Percentiles rank a stretch among this genome's conserved stretches.
These are phyloP conservation scores for Suhomyces faveliae DNA, from an alignment of 805 yeast genomes.

Conservation along the genomic window DNA sequence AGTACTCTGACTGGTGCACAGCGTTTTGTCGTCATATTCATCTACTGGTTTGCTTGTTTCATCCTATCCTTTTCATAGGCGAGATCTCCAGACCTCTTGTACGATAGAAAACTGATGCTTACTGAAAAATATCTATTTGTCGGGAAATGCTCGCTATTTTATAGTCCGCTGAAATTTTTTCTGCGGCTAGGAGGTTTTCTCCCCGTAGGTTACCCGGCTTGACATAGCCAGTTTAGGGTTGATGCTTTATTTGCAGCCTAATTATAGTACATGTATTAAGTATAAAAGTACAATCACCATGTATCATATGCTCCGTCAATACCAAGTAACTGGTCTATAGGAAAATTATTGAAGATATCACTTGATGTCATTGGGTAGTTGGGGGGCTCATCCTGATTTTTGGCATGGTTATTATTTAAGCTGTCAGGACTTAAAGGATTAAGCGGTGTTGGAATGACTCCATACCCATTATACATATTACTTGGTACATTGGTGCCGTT, in stretches of 20 bases:
- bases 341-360: conserved; percentile 7
- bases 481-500: neutral
- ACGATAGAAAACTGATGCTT: neutral
- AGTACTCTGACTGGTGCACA: conserved; percentile 56
- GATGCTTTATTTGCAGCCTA: neutral
- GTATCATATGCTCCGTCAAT: conserved; percentile 3
- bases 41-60: conserved; percentile 10
- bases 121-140: neutral
- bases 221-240: neutral
- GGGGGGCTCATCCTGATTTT: neutral
- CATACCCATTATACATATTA: neutral
- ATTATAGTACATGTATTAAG: neutral
- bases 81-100: conserved; percentile 15
- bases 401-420: conserved; percentile 1
- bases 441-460: neutral
- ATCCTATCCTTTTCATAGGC: conserved; percentile 5
- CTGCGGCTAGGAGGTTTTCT: conserved; percentile 4
- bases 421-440: conserved; percentile 9
- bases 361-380: conserved; percentile 2
- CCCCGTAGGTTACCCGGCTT: neutral
- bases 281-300: neutral
- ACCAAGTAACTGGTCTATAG: conserved; percentile 8
- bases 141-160: neutral
- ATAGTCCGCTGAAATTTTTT: conserved; percentile 4
- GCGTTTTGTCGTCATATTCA: conserved; percentile 44